phyloP scores from a whole-genome alignment of 129 eudicot species.

The Saposhnikovia divaricata region DNA sequence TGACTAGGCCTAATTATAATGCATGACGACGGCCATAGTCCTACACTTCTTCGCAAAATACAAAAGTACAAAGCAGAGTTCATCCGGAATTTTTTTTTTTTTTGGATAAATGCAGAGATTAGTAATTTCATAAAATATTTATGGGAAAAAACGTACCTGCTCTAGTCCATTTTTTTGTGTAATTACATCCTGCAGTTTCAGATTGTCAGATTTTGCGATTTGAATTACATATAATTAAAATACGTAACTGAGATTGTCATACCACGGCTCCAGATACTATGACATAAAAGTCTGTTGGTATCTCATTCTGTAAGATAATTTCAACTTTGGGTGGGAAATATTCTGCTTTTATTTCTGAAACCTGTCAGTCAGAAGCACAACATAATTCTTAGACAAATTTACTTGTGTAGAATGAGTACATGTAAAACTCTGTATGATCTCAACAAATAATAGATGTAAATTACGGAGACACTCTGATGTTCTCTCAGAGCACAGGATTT shows the following conservation, averaged over 20 bases:
- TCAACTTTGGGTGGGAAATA: slow-evolving; percentile 87
- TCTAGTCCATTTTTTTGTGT: slow-evolving; percentile 59
- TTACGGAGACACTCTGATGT: not conserved
- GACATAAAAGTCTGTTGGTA: slow-evolving; percentile 81
- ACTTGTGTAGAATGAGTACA: not conserved
- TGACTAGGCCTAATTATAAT: not conserved
- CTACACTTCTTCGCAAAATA: not conserved
- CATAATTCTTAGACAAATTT: not conserved
- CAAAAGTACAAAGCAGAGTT: not conserved
- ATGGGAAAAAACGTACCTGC: slow-evolving; percentile 34
- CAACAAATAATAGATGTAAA: not conserved
- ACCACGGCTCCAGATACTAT: slow-evolving; percentile 82
- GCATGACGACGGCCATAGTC: not conserved
- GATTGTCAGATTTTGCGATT: slow-evolving; percentile 22
- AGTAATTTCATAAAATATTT: not conserved
- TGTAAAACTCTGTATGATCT: not conserved
- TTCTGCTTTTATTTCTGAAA: slow-evolving; percentile 75
- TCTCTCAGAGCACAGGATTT: not conserved
- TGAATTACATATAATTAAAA: not conserved
- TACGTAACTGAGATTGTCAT: slow-evolving; percentile 1
- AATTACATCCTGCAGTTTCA: slow-evolving; percentile 59
- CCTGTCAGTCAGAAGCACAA: slow-evolving; percentile 33
- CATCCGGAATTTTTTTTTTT: not conserved
- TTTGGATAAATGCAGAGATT: not conserved
- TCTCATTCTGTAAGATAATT: slow-evolving; percentile 72